phyloP scores from a whole-genome alignment of 768 basidiomycete species.

The Mycena pura region DNA sequence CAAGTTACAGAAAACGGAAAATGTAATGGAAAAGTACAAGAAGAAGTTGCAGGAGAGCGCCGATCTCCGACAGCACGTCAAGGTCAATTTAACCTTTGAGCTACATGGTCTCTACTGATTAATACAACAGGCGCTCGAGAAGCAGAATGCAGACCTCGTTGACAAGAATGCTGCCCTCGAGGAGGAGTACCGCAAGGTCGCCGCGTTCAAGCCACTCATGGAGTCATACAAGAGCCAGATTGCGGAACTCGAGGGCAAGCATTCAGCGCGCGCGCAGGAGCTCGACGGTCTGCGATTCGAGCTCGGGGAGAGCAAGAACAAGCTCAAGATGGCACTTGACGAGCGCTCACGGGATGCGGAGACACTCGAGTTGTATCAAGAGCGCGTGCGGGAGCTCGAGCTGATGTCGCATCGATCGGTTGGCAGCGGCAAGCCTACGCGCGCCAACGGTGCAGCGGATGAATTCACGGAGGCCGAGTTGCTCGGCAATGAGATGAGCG shows the following conservation, averaged over 20 bases:
- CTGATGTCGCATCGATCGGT: constrained; percentile 61
- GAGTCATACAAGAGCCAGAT: constrained; percentile 93
- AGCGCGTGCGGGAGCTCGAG: constrained; percentile 89
- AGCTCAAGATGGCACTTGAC: constrained; percentile 68
- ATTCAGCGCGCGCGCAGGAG: constrained; percentile 69
- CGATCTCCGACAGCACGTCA: constrained; percentile 86
- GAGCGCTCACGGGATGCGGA: constrained; percentile 84
- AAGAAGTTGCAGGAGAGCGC: constrained; percentile 97
- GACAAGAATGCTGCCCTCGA: constrained; percentile 93
- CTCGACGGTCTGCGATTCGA: constrained; percentile 76
- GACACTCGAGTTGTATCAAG: constrained; percentile 87
- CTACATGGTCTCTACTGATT: background rate
- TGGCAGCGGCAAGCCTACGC: constrained; percentile 35
- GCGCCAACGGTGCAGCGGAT: constrained; percentile 32
- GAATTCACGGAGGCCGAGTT: constrained; percentile 54
- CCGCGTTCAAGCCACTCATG: constrained; percentile 86
- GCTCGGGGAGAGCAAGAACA: constrained; percentile 75
- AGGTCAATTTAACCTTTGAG: constrained; percentile 52
- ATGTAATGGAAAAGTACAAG: constrained; percentile 98
- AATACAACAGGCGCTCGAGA: constrained; percentile 74
- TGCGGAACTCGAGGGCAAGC: constrained; percentile 77
- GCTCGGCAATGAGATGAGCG: constrained; percentile 36
- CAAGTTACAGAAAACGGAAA: constrained; percentile 91
- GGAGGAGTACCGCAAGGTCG: constrained; percentile 88
- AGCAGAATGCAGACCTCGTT: constrained; percentile 90